Conservation (phyloP, 73 alveolate species). For the Diophrys appendiculata region DNA sequence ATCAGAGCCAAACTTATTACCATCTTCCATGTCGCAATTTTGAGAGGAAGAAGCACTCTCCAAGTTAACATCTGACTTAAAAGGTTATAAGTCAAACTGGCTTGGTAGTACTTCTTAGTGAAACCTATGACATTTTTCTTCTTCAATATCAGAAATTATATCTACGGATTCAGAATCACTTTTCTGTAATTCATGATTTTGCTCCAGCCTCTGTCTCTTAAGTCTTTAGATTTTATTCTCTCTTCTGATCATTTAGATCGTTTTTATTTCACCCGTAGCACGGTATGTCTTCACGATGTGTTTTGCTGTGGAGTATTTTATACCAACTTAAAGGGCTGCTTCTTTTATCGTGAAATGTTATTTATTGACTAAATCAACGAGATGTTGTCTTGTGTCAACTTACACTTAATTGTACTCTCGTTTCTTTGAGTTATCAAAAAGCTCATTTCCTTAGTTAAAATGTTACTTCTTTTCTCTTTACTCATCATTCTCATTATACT, state of each 20-base stretch:
- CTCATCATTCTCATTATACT: no score
- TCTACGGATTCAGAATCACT: neutral
- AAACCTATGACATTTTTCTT: neutral
- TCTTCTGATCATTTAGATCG: neutral
- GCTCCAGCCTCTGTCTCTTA: neutral
- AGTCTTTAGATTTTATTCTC: neutral
- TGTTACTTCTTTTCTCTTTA: no score
- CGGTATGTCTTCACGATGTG: constrained; percentile 11
- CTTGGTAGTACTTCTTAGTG: neutral
- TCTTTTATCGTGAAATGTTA: constrained; percentile 1
- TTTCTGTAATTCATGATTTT: neutral
- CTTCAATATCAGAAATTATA: neutral
- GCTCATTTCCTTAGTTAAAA: no score
- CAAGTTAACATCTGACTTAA: neutral
- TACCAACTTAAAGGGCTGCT: neutral
- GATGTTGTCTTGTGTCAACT: no score
- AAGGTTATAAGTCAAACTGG: neutral
- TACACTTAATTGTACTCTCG: no score
- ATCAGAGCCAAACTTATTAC: neutral
- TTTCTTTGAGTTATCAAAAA: no score
- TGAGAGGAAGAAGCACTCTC: neutral
- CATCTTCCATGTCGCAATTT: no score
- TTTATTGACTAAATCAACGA: neutral
- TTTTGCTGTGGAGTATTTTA: constrained; percentile 9
- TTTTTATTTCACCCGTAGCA: neutral